Base-by-base conservation (phyloP, 306 rosid species). In the Glycine latifolia region DNA sequence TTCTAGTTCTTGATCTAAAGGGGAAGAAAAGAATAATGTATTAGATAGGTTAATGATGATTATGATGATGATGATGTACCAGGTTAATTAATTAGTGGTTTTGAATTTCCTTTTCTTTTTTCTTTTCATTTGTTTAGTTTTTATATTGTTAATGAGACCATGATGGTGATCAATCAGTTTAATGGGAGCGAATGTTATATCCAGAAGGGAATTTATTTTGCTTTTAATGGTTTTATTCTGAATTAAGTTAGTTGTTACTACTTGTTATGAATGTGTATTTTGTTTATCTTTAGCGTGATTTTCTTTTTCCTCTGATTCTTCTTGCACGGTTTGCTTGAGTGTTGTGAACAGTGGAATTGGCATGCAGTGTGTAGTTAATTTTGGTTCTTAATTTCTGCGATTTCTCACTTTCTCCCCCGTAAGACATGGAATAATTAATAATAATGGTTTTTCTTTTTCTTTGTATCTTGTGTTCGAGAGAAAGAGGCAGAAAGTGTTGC, bases 401-500 rank as follows among this genome's bases (percentile, higher is more conserved):
- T 50, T 65, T 37, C 49, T 37, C 48, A 6, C 20, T 65, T 61
- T 53, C 77, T 73, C 52, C 50, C 66, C 76, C 70, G 73, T 52
- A 55, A 75, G 81, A 11, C 58, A 59, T 67, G 71, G 84, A 80
- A 53, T 79, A 78, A 67, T 78, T 26, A 39, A 31, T 61, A 31
- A 62, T 14, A 70, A 3, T 62, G 26, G 12, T 20, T 7, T 26
- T 48, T 55, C 26, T 39, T 39, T 5, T 4, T 39, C 7, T 39
- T 39, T 71, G 20, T 61, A 67, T 80, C 72, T 67, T 48, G 80
- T 93, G 98, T 95, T 91, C 55, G 89, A 75, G 75, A 75, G 92
- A 83, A 79, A 93, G 94, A 87, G 89, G 94, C 98, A 93, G 93
- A 95, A 93, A 91, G 94, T 77, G 92, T 69, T 33, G 73, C 12